phyloP scores from a whole-genome alignment of 2,329 filamentous ascomycete species.

The Tympanopsis confertula region DNA sequence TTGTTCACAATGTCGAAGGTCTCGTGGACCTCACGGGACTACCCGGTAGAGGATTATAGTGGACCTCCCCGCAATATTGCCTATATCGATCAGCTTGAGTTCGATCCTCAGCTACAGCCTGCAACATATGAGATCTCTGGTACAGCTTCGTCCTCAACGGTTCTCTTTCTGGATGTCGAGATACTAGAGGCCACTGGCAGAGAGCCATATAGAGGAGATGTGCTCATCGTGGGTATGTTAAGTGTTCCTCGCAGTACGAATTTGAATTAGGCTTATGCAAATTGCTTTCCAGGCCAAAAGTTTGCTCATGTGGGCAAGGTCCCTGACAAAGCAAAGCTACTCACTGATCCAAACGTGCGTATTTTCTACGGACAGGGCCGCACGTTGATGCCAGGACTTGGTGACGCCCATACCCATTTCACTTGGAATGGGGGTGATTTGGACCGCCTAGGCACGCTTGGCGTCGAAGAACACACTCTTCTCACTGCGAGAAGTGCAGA shows the following conservation, averaged over 20 bases:
- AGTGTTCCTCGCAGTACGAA: background rate
- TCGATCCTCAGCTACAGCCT: conserved; percentile 6
- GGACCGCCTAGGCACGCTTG: conserved; percentile 24
- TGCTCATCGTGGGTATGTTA: conserved; percentile 12
- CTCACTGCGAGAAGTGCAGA: conserved; percentile 27
- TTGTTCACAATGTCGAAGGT: no score
- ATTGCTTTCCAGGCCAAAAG: conserved; percentile 3
- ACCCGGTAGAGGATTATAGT: background rate
- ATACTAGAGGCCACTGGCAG: conserved; percentile 17
- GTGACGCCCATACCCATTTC: conserved; percentile 34
- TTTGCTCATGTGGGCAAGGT: conserved; percentile 14
- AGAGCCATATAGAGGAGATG: conserved; percentile 14
- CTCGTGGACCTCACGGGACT: background rate
- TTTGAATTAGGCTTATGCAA: background rate
- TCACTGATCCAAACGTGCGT: conserved; percentile 14
- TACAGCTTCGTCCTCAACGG: conserved; percentile 10
- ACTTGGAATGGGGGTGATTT: conserved; percentile 33
- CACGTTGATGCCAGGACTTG: conserved; percentile 35
- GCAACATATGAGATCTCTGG: conserved; percentile 7
- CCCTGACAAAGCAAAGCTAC: conserved; percentile 8
- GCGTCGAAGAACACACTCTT: conserved; percentile 33
- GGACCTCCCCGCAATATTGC: conserved; percentile 8
- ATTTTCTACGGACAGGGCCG: conserved; percentile 24
- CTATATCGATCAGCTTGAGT: conserved; percentile 6
- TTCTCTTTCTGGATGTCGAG: conserved; percentile 16